Percentiles rank a stretch among this genome's conserved stretches.
Conservation (phyloP, 140 eudicot genomes). For the Senecio squalidus region DNA sequence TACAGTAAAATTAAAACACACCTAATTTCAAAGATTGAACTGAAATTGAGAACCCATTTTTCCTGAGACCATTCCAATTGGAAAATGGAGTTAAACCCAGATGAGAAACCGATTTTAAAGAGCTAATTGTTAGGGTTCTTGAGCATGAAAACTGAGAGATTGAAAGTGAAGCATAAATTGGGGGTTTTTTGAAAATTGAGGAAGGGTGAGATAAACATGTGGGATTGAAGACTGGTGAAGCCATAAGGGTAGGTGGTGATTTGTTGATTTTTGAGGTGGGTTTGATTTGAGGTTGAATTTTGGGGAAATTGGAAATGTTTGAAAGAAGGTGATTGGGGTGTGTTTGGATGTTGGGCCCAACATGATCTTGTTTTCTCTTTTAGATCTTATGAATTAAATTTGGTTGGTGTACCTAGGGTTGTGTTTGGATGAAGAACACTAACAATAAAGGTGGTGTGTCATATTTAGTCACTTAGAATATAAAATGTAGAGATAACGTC, state of each 20-base stretch:
- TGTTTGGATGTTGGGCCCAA: constrained; percentile 28
- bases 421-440: too few species aligned
- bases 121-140: constrained; percentile 27
- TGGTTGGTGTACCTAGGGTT: too few species aligned
- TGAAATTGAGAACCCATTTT: constrained; percentile 35
- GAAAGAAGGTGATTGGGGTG: constrained; percentile 21
- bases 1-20: constrained; percentile 5
- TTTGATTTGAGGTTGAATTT: constrained; percentile 23
- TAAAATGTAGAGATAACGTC: too few species aligned
- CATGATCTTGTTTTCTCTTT: too few species aligned
- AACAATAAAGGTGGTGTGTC: too few species aligned
- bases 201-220: constrained; percentile 20
- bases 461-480: too few species aligned
- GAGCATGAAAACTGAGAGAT: constrained; percentile 26
- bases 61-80: constrained; percentile 65
- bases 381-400: too few species aligned
- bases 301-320: constrained; percentile 27
- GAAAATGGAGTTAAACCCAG: constrained; percentile 37
- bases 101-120: constrained; percentile 31
- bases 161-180: constrained; percentile 21
- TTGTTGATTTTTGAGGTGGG: constrained; percentile 9
- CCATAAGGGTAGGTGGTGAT: constrained; percentile 40
- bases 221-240: constrained; percentile 40
- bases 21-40: constrained; percentile 36
- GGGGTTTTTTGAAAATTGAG: constrained; percentile 7